Percentiles rank a stretch among this genome's conserved stretches.
These are phyloP conservation scores for Lactarius psammicola DNA, from an alignment of 768 basidiomycete genomes.

Conservation along the genomic window DNA sequence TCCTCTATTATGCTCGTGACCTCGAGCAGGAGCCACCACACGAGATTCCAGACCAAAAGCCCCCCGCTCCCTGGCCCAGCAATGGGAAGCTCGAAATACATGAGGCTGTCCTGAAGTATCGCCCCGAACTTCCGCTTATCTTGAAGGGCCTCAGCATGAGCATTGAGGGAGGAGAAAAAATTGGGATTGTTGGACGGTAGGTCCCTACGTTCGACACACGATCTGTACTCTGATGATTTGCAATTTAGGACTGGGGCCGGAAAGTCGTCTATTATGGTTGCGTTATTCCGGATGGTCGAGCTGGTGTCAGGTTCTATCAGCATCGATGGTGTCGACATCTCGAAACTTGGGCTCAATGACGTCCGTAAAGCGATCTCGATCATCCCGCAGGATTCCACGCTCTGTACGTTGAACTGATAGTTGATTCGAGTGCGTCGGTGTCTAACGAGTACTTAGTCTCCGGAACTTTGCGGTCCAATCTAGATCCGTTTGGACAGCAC, in stretches of 20 bases:
- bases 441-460: constrained; percentile 48
- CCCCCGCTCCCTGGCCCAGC: constrained; percentile 68
- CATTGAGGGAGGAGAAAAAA: constrained; percentile 77
- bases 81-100: constrained; percentile 72
- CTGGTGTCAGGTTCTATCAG: constrained; percentile 67
- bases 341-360: constrained; percentile 73
- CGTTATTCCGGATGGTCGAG: constrained; percentile 84
- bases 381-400: constrained; percentile 76
- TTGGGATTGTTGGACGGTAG: constrained; percentile 80
- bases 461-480: constrained; percentile 79
- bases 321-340: constrained; percentile 84
- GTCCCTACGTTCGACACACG: constrained; percentile 26
- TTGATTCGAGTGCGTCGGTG: constrained; percentile 38
- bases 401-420: constrained; percentile 41
- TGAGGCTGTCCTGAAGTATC: constrained; percentile 75
- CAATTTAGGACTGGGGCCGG: constrained; percentile 68
- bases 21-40: constrained; percentile 83
- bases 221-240: constrained; percentile 8
- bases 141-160: constrained; percentile 77
- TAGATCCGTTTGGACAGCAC: constrained; percentile 83
- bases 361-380: constrained; percentile 68
- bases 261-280: constrained; percentile 87
- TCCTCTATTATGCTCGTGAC: constrained; percentile 75
- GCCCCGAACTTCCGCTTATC: constrained; percentile 85
- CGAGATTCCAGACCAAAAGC: constrained; percentile 57